Conservation (phyloP, 768 basidiomycete species). For the Cystobasidium tubakii region DNA sequence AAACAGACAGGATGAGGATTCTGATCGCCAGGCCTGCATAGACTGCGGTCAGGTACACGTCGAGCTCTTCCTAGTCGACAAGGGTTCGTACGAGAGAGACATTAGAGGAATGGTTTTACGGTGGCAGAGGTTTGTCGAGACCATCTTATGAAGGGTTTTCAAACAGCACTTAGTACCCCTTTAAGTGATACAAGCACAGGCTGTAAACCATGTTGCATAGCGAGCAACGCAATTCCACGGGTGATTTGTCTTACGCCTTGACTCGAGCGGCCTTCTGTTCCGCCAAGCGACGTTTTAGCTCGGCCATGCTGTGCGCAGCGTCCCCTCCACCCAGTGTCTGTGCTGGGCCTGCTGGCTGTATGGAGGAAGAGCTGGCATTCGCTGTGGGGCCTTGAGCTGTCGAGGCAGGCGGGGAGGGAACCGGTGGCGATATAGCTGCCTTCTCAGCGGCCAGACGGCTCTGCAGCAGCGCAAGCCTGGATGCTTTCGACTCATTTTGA, state of each 20-base stretch:
- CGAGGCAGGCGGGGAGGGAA: neutral
- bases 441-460: neutral
- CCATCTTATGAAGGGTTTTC: neutral
- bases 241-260: neutral
- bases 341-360: neutral
- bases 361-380: neutral
- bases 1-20: slow-evolving; percentile 1
- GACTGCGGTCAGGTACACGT: slow-evolving; percentile 37
- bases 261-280: neutral
- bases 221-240: neutral
- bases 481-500: neutral
- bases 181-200: neutral
- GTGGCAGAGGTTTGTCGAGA: slow-evolving; percentile 33
- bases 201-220: slow-evolving; percentile 20
- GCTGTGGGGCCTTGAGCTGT: neutral
- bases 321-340: neutral
- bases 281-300: neutral
- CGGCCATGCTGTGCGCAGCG: neutral
- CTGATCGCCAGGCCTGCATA: slow-evolving; percentile 1
- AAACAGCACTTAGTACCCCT: neutral
- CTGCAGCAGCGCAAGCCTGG: neutral
- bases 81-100: slow-evolving; percentile 30
- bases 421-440: neutral
- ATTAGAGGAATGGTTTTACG: slow-evolving; percentile 23
- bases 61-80: slow-evolving; percentile 38